phyloP scores from a whole-genome alignment of 1,139 yeast genomes.

The Insectozyma bohioensis region DNA sequence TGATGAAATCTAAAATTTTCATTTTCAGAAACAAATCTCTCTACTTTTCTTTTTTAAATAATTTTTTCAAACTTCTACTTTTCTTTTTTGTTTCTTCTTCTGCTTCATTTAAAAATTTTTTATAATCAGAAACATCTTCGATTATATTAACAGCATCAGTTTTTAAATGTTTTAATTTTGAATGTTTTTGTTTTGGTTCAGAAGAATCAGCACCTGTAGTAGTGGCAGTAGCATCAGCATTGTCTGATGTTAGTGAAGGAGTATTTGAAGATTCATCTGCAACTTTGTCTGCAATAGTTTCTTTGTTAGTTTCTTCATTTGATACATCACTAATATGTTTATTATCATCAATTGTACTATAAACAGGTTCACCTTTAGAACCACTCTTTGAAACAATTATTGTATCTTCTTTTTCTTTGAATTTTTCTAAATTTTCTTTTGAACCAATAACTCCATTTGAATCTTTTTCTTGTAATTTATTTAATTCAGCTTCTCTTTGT shows the following conservation, averaged over 20 bases:
- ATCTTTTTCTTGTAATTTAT: constrained; percentile 5
- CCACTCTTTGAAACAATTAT: constrained; percentile 25
- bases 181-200: no score
- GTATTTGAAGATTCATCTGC: constrained; percentile 6
- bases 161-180: constrained; percentile 2
- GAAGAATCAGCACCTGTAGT: constrained; percentile 2
- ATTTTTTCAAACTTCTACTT: constrained; percentile 21
- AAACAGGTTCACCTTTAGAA: constrained; percentile 19
- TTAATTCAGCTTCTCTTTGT: constrained; percentile 15
- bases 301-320: constrained; percentile 8
- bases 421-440: constrained; percentile 19
- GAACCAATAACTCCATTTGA: constrained; percentile 2
- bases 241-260: not conserved
- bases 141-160: constrained; percentile 6
- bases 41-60: constrained; percentile 17
- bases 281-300: constrained; percentile 10
- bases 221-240: constrained; percentile 3
- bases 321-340: constrained; percentile 21
- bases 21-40: no score
- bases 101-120: constrained; percentile 9
- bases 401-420: constrained; percentile 30
- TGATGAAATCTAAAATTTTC: no score
- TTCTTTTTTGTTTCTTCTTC: constrained; percentile 15
- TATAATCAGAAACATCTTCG: constrained; percentile 9
- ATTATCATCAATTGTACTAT: constrained; percentile 41